Base-by-base conservation (phyloP, 345 rosid genomes). In the Camelina laxa region DNA sequence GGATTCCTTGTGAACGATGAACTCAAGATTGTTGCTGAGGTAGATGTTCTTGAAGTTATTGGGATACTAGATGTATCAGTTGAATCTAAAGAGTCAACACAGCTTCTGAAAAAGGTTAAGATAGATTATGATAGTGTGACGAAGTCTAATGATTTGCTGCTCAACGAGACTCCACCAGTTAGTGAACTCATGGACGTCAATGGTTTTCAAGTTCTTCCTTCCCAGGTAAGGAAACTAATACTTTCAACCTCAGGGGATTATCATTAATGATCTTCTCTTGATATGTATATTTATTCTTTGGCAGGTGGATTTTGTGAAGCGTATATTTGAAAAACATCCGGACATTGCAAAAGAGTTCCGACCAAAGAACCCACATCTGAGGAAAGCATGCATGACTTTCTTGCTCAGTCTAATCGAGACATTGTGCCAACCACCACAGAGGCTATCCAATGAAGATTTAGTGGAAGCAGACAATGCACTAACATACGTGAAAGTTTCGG, bases 21-120 rank as follows among this genome's bases (percentile, higher is more conserved):
- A 7, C 82, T 87, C 63, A 61, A 86, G 7, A 67, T 91, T 60
- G 92, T 86, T 82, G 90, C 86, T 65, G 91, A 85, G 78, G 84
- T 91, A 66, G 8, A 15, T 9, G 41, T 21, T 38, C 39, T 68
- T 54, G 13, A 22, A 39, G 62, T 68, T 38, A 24, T 16, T 22
- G 53, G 58, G 9, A 49, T 31, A 17, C 9, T 12, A 65, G 44
- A 51, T 60, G 56, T 48, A 9, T 0, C 31, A 2, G 36, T 19
- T 15, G 60, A 48, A 15, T 15, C 17, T 20, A 19, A 21, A 62
- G 51, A 47, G 44, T n/a, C 27, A 19, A 33, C 27, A 19, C 35
- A 56, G 41, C 20, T 33, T 69, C 24, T 20, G 35, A 44, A 21
- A 38, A 41, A n/a, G 41, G 17, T 12, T 27, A 48, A 36, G n/a